Percentiles rank a stretch among this genome's conserved stretches.
Evolutionary conservation across 169 alveolate species (phyloP).

Genomic region (Ichthyophthirius multifiliis): DNA sequence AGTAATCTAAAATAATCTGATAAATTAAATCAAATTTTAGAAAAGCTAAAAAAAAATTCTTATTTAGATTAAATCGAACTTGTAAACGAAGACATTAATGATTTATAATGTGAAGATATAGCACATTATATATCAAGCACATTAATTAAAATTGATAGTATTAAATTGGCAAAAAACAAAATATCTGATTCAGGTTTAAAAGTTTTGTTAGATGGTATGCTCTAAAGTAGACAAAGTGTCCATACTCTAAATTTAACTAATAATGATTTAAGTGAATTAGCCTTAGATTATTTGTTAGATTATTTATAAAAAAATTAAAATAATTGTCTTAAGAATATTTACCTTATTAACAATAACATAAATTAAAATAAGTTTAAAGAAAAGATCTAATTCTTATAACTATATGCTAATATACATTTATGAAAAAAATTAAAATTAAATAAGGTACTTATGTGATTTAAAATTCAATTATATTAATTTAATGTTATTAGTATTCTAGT

Average conservation of each 20-base stretch:
- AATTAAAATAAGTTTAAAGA: neutral
- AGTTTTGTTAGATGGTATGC: neutral
- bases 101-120: neutral
- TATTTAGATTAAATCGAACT: neutral
- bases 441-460: no score
- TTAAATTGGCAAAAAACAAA: neutral
- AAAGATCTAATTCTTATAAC: no score
- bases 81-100: neutral
- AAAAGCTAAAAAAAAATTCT: neutral
- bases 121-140: neutral
- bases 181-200: neutral
- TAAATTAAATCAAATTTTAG: neutral
- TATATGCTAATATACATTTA: no score
- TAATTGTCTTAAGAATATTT: neutral
- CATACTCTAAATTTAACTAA: neutral
- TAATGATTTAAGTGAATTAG: neutral
- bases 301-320: neutral
- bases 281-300: neutral
- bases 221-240: neutral
- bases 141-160: neutral
- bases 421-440: no score
- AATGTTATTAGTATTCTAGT: no score
- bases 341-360: neutral
- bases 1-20: no score
- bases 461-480: no score